These are phyloP conservation scores for Leccinellum luteum DNA, from an alignment of 768 basidiomycete genomes.

Conservation along the genomic window DNA sequence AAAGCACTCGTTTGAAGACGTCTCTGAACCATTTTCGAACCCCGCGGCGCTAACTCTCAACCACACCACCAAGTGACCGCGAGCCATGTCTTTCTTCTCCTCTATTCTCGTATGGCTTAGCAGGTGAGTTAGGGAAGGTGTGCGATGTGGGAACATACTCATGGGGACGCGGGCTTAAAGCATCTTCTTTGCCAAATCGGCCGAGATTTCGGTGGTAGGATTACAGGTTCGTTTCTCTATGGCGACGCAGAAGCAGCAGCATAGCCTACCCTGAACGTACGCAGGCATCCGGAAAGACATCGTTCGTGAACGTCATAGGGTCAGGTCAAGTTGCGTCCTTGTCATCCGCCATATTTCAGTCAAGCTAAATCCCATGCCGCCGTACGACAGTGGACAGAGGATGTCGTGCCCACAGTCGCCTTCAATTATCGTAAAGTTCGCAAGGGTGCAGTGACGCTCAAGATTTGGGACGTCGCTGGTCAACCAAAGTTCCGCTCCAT, in stretches of 20 bases:
- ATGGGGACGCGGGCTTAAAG: slow-evolving; percentile 32
- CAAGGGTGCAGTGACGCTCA: slow-evolving; percentile 87
- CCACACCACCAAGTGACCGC: background rate
- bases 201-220: slow-evolving; percentile 90
- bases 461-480: slow-evolving; percentile 95
- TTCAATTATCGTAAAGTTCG: slow-evolving; percentile 88
- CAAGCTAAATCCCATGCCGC: background rate
- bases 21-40: too few species aligned
- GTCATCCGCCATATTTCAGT: background rate
- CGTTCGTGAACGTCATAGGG: slow-evolving; percentile 88
- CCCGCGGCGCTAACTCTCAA: slow-evolving; percentile 12
- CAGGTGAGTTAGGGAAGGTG: slow-evolving; percentile 34
- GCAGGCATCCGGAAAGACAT: slow-evolving; percentile 93
- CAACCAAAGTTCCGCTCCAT: slow-evolving; percentile 93
- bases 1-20: too few species aligned
- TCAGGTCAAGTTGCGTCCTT: slow-evolving; percentile 58
- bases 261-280: background rate
- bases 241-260: background rate
- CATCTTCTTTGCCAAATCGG: slow-evolving; percentile 83
- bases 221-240: slow-evolving; percentile 55
- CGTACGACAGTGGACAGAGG: slow-evolving; percentile 78
- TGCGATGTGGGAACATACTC: background rate
- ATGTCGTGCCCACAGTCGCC: slow-evolving; percentile 94
- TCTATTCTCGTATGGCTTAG: slow-evolving; percentile 58
- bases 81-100: slow-evolving; percentile 46